phyloP scores from a whole-genome alignment of 768 basidiomycete genomes.

The Pulveroboletus sp. region DNA sequence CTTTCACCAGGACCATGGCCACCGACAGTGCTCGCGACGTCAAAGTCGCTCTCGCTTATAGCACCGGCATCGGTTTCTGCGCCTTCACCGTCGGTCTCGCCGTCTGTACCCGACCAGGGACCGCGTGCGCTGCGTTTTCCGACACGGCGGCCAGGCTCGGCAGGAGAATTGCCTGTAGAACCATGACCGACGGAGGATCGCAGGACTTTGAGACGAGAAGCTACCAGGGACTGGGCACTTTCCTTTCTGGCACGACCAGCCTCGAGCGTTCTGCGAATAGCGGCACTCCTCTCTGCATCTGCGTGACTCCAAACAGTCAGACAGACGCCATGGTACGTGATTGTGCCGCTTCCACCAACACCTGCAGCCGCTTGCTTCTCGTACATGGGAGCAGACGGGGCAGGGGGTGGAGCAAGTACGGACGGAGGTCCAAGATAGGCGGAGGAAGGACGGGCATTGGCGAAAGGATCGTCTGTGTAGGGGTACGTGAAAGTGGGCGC shows the following conservation, averaged over 20 bases:
- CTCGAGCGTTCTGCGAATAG: constrained; percentile 80
- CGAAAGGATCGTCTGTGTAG: constrained; percentile 71
- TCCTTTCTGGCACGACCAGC: constrained; percentile 75
- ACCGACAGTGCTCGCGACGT: constrained; percentile 66
- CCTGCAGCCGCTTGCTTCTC: constrained; percentile 30
- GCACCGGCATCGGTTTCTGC: constrained; percentile 62
- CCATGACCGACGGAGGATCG: constrained; percentile 48
- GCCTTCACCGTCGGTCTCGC: constrained; percentile 75
- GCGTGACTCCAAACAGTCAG: constrained; percentile 96
- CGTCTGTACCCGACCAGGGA: constrained; percentile 63
- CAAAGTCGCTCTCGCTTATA: constrained; percentile 83
- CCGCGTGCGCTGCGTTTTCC: constrained; percentile 58
- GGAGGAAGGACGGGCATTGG: constrained; percentile 63
- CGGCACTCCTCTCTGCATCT: constrained; percentile 78
- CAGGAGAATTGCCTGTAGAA: constrained; percentile 37
- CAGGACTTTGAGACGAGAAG: constrained; percentile 62
- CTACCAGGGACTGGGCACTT: constrained; percentile 67
- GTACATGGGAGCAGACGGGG: constrained; percentile 25
- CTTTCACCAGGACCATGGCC: constrained; percentile 84
- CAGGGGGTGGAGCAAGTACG: constrained; percentile 41
- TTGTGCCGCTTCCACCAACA: constrained; percentile 34
- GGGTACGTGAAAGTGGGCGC: constrained; percentile 66
- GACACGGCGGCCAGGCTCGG: constrained; percentile 56
- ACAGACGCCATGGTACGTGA: constrained; percentile 87
- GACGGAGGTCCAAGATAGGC: constrained; percentile 78